phyloP scores from a whole-genome alignment of 805 yeast genomes.

The Phaffomyces antillensis region DNA sequence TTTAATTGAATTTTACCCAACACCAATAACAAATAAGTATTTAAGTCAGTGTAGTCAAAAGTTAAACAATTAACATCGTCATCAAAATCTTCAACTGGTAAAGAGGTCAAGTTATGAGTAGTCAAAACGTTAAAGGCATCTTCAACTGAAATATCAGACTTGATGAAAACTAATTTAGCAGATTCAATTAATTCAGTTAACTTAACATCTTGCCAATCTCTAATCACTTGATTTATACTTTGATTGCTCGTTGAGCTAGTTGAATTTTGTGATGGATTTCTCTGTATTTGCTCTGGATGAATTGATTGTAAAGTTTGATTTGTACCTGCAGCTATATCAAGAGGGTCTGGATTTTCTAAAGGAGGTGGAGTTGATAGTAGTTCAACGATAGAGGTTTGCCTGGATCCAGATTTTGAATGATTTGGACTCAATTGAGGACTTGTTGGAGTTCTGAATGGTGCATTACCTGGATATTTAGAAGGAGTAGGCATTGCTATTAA shows the following conservation, averaged over 20 bases:
- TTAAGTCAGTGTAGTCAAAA: slow-evolving; percentile 88
- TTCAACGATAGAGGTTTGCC: slow-evolving; percentile 69
- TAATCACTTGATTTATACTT: slow-evolving; percentile 48
- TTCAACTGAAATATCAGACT: slow-evolving; percentile 68
- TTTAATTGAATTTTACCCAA: slow-evolving; percentile 55
- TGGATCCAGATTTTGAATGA: slow-evolving; percentile 20
- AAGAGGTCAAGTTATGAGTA: slow-evolving; percentile 68
- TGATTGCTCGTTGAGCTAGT: slow-evolving; percentile 60
- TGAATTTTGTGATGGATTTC: slow-evolving; percentile 25
- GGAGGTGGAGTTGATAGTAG: slow-evolving; percentile 73
- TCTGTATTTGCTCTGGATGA: slow-evolving; percentile 13
- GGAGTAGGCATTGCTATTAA: slow-evolving; percentile 17
- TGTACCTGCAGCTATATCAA: slow-evolving; percentile 4
- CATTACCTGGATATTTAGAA: slow-evolving; percentile 27
- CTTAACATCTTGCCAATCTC: slow-evolving; percentile 73
- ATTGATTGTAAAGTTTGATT: neutral
- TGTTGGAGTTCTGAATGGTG: slow-evolving; percentile 26
- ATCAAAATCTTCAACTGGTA: slow-evolving; percentile 63
- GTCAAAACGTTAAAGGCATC: slow-evolving; percentile 77
- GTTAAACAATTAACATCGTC: slow-evolving; percentile 67
- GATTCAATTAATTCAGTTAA: slow-evolving; percentile 70
- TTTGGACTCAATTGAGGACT: slow-evolving; percentile 25
- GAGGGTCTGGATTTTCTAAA: slow-evolving; percentile 25
- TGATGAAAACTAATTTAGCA: slow-evolving; percentile 67
- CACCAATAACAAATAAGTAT: slow-evolving; percentile 77